Evolutionary conservation across 2,329 filamentous ascomycete species (phyloP), one percentile per base, ranked within the genome.

Genomic region (Trichoderma gracile): DNA sequence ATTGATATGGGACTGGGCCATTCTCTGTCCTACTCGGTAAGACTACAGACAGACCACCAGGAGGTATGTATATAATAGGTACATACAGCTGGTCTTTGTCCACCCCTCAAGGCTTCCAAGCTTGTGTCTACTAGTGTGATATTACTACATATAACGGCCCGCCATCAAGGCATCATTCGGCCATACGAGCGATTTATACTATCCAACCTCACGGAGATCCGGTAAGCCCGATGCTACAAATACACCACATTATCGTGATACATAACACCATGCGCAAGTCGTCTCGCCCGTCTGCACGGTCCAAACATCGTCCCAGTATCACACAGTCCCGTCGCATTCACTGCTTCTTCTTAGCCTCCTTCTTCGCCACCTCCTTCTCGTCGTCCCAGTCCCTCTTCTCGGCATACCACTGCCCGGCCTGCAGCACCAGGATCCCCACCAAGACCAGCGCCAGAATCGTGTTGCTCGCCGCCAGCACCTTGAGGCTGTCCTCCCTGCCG

Each of bases 381-480:
- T 97, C 93, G 75, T 93, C 90, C 73, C 84, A 84, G 78, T 98
- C 93, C 80, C 96, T 96, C 74, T 91, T 85, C 84, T 98, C 93
- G 27, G 95, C 95, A 80, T 99, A 99, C 95, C 94, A 98, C 84
- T 98, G 92, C 12, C 95, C 95, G 21, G 92, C 92, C 85, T 99
- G 95, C 73, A 99, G 79, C 40, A 97, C 91, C 69, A 99, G 76
- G 10, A 99, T 91, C 5, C 95, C 95, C 3, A 98, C 89, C 60
- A 99, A 79, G 33, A 99, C 92, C 50, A 99, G 84, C 42, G 94
- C 95, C 64, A 98, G 79, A 74, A 99, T 99, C 3, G 95, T 98
- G 78, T 99, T 97, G 77, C 92, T 97, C 8, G 95, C 95, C 38
- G 93, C 88, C 72, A 98, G 82, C 17, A 99, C 94, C 80, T 92